Conservation (phyloP, 257 asterid species). For the Scutellaria baicalensis region DNA sequence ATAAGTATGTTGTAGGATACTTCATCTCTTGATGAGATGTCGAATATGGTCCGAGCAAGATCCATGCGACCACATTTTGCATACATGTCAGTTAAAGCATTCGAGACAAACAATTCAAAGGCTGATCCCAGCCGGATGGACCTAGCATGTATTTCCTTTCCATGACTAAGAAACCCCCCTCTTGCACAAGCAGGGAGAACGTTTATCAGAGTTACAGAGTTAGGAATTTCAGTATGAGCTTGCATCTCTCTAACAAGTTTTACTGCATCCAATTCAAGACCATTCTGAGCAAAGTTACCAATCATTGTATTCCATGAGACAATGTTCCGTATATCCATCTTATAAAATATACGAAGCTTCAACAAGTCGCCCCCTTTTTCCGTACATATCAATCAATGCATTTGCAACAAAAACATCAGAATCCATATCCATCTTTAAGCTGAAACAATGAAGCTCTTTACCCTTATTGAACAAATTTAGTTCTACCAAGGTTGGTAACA, state of each 20-base stretch:
- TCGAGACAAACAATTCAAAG: constrained; percentile 55
- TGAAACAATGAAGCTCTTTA: constrained; percentile 60
- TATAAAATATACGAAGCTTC: constrained; percentile 40
- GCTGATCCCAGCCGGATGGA: constrained; percentile 35
- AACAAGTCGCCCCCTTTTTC: constrained; percentile 35
- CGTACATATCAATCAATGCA: constrained; percentile 68
- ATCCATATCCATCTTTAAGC: constrained; percentile 43
- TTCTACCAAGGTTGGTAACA: constrained; percentile 53
- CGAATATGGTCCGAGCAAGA: constrained; percentile 43
- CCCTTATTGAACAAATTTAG: constrained; percentile 33
- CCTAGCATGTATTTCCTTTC: constrained; percentile 64
- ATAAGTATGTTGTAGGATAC: constrained; percentile 67
- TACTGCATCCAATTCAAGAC: constrained; percentile 41
- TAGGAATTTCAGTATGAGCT: constrained; percentile 41
- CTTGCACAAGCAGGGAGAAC: constrained; percentile 77
- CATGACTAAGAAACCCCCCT: constrained; percentile 35
- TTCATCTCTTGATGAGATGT: constrained; percentile 42
- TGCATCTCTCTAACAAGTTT: constrained; percentile 52
- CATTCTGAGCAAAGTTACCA: constrained; percentile 59
- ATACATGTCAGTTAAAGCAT: constrained; percentile 71
- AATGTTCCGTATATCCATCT: constrained; percentile 35
- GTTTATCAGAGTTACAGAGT: constrained; percentile 54
- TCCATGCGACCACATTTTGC: constrained; percentile 51
- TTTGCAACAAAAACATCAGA: constrained; percentile 61
- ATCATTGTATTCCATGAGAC: constrained; percentile 76